Evolutionary conservation across 2,329 filamentous ascomycete genomes (phyloP), one percentile per base, ranked within the genome.

Genomic region (Sordariomycetes sp.): DNA sequence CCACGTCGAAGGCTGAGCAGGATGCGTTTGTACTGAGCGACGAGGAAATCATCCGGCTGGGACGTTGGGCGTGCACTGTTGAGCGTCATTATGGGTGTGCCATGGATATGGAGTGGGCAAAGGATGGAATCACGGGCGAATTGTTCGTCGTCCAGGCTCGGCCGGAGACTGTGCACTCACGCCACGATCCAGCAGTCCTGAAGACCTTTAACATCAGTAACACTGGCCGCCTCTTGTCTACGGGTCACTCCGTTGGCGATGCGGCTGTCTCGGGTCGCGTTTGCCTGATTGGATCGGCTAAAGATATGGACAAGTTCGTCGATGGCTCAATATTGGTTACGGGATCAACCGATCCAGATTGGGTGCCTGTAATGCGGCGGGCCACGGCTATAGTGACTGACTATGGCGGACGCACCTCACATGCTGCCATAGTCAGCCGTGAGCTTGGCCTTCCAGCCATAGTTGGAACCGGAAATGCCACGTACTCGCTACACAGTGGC

Each of bases 101-200:
- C 0, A 58, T 59, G 56, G 55, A 61, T 30, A 57, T 59, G 38
- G 57, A 58, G 38, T 61, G 56, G 56, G 57, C 55, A 17, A 57
- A 54, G 32, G 55, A 57, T 26, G 49, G 50, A 31, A 36, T 42
- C 21, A 47, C 43, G 7, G 40, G 36, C 14, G 38, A 52, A 19
- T 39, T 59, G 14, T 59, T 52, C 33, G 51, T 59, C 23, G 54
- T 58, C 8, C 56, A 60, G 37, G 54, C 56, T 19, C 47, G 57
- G 3, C 54, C 57, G 3, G 56, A 59, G 34, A 57, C 54, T 0
- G 51, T 59, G 6, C 55, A 58, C 35, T 57, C 53, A n/a, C 51
- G 45, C 8, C 46, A 41, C 4, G 48, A 55, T 19, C 18, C 47
- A 7, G 41, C 43, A n/a, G 39, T 44, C 15, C 46, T 59, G 37